These are phyloP conservation scores for Aspergillus unguis DNA, from an alignment of 2,329 filamentous ascomycete species.

Conservation along the genomic window DNA sequence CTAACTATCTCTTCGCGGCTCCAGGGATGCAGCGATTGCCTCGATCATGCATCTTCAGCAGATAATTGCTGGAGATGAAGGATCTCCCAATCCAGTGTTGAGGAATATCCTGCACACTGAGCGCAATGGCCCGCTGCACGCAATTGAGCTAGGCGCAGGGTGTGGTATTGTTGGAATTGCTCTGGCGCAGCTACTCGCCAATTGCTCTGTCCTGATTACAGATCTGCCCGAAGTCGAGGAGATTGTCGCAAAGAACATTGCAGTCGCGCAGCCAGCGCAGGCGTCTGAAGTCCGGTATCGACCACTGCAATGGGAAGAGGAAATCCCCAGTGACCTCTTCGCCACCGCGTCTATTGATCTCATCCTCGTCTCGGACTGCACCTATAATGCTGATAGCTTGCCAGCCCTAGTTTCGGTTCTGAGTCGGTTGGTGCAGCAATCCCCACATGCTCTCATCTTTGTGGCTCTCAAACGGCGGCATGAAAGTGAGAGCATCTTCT, in stretches of 20 bases:
- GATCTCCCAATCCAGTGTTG: conserved; percentile 25
- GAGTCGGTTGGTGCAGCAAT: conserved; percentile 44
- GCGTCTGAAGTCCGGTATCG: conserved; percentile 47
- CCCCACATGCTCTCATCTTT: conserved; percentile 51
- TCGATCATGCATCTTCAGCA: conserved; percentile 53
- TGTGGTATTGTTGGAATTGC: conserved; percentile 66
- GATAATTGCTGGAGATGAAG: conserved; percentile 32
- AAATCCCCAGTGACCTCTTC: conserved; percentile 44
- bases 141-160: conserved; percentile 65
- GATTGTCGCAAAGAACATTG: conserved; percentile 57
- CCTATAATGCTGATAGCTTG: conserved; percentile 67
- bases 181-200: conserved; percentile 53
- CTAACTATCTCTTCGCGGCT: conserved; percentile 9
- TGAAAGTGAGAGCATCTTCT: conserved; percentile 64
- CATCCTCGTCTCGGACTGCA: conserved; percentile 67
- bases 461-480: conserved; percentile 67
- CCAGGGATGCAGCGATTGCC: conserved; percentile 58
- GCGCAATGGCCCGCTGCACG: conserved; percentile 39
- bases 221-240: conserved; percentile 64
- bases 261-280: conserved; percentile 41
- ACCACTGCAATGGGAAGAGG: conserved; percentile 62
- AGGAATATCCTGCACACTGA: conserved; percentile 32
- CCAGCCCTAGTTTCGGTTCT: conserved; percentile 61
- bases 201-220: conserved; percentile 58
- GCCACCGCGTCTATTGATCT: conserved; percentile 49